A percentile compares a stretch with the other conserved stretches of the same genome.
These are phyloP conservation scores for Fonsecaea pedrosoi DNA, from an alignment of 2,329 filamentous ascomycete species.

Conservation along the genomic window DNA sequence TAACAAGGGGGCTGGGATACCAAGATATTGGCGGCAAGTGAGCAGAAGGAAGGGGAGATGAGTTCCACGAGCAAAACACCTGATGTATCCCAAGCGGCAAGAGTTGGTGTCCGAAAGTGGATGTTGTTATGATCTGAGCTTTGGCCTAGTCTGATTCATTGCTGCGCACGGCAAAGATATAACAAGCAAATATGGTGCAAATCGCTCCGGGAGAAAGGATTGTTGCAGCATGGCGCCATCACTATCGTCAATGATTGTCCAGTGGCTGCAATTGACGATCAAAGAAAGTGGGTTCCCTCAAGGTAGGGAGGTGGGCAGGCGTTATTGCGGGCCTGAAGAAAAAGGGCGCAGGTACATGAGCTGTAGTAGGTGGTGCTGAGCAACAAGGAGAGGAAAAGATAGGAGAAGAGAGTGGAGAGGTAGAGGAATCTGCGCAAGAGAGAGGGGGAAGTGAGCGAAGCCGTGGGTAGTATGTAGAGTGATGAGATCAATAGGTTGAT, in stretches of 20 bases:
- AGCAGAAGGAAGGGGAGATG: constrained; percentile 12
- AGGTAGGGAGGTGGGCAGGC: not conserved
- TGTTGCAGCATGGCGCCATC: not conserved
- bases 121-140: not conserved
- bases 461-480: not conserved
- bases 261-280: not conserved
- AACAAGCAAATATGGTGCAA: not conserved
- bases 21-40: not conserved
- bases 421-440: not conserved
- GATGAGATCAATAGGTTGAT: constrained; percentile 17
- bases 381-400: not conserved
- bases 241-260: not conserved
- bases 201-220: not conserved
- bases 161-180: not conserved
- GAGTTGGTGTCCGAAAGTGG: constrained; percentile 1
- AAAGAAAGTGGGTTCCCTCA: not conserved
- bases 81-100: not conserved
- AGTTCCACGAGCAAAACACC: not conserved
- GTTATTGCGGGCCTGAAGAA: not conserved
- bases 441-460: not conserved
- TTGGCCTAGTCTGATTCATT: not conserved
- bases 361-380: not conserved
- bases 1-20: not conserved
- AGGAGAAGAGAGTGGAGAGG: not conserved
- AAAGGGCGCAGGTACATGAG: not conserved